Percentiles rank a stretch among this genome's conserved stretches.
These are phyloP conservation scores for Anisogramma anomala DNA, from an alignment of 2,329 filamentous ascomycete species.

Conservation along the genomic window DNA sequence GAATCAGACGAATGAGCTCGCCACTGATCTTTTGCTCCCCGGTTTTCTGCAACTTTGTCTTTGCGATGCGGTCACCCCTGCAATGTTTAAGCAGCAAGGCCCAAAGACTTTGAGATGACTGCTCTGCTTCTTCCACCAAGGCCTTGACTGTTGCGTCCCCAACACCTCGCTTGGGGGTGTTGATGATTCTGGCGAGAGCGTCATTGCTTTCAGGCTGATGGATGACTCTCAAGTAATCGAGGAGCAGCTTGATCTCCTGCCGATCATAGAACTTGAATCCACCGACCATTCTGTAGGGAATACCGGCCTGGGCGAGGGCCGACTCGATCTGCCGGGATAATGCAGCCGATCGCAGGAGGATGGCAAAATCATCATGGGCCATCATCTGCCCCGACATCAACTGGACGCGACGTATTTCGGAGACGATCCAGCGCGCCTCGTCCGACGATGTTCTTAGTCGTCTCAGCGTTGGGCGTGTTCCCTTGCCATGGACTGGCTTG, in stretches of 20 bases:
- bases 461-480: constrained; percentile 70
- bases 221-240: constrained; percentile 82
- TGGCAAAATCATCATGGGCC: constrained; percentile 65
- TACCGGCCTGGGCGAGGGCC: constrained; percentile 65
- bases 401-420: constrained; percentile 62
- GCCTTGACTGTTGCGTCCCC: constrained; percentile 67
- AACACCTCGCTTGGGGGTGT: constrained; percentile 68
- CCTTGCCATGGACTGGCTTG: constrained; percentile 66
- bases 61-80: constrained; percentile 35
- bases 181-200: constrained; percentile 71
- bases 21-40: constrained; percentile 43
- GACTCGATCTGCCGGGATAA: constrained; percentile 80
- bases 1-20: constrained; percentile 34
- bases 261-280: constrained; percentile 88
- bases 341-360: constrained; percentile 73
- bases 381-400: constrained; percentile 64
- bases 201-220: constrained; percentile 81
- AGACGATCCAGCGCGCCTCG: constrained; percentile 82
- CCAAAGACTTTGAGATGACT: constrained; percentile 62
- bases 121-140: constrained; percentile 66
- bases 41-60: constrained; percentile 36
- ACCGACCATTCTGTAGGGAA: constrained; percentile 86
- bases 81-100: constrained; percentile 49
- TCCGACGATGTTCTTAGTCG: constrained; percentile 55
- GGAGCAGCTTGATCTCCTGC: constrained; percentile 70